Conservation (phyloP, 2,329 filamentous ascomycete species). For the Pseudogymnoascus sp. region DNA sequence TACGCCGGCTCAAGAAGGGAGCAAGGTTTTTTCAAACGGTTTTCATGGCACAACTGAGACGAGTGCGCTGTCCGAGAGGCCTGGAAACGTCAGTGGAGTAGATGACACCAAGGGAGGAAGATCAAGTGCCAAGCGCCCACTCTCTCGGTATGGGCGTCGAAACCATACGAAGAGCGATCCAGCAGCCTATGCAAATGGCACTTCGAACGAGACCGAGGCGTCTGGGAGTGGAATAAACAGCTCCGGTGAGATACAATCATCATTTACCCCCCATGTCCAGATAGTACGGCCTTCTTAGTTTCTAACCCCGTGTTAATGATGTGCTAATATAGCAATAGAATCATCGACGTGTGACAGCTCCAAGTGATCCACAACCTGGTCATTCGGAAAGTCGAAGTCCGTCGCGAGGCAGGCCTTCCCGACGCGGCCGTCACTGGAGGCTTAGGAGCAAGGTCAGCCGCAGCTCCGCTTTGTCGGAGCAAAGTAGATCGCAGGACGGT, state of each 20-base stretch:
- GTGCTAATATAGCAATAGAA: conserved; percentile 14
- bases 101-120: conserved; percentile 13
- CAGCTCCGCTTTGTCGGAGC: neutral
- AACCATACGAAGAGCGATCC: conserved; percentile 24
- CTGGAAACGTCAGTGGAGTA: neutral
- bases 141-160: conserved; percentile 18
- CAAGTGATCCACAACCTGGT: conserved; percentile 22
- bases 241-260: conserved; percentile 19
- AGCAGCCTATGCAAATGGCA: conserved; percentile 14
- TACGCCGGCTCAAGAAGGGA: neutral
- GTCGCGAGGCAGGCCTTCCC: conserved; percentile 15
- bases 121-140: conserved; percentile 14
- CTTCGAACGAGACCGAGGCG: conserved; percentile 21
- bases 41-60: neutral
- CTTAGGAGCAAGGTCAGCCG: conserved; percentile 18
- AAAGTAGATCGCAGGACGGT: neutral
- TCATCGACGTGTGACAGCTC: conserved; percentile 24
- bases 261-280: neutral
- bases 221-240: conserved; percentile 18
- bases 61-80: neutral
- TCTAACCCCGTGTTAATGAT: neutral
- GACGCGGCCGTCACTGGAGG: conserved; percentile 25
- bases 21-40: neutral
- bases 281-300: neutral
- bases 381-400: conserved; percentile 13